Conservation (phyloP, 2,329 filamentous ascomycete genomes). For the Zalaria obscura region DNA sequence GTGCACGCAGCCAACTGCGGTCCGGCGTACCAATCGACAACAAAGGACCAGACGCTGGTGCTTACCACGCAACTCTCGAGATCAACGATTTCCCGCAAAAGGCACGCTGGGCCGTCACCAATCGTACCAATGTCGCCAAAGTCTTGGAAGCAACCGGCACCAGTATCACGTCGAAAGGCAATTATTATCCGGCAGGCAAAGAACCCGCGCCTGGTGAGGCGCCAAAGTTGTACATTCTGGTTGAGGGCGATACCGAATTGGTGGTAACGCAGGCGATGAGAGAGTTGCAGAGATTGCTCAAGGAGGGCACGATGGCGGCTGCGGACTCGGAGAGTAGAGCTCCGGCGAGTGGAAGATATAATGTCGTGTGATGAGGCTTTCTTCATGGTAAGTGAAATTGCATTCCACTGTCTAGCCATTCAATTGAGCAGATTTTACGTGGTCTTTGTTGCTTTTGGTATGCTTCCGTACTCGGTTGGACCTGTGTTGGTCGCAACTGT, state of each 20-base stretch:
- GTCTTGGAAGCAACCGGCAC: conserved; percentile 90
- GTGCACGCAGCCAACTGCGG: conserved; percentile 71
- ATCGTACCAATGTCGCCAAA: conserved; percentile 95
- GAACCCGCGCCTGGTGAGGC: conserved; percentile 60
- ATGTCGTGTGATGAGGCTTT: conserved; percentile 35
- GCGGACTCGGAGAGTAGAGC: conserved; percentile 74
- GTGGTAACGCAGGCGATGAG: conserved; percentile 81
- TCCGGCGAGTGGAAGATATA: conserved; percentile 71
- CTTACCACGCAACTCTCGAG: conserved; percentile 91
- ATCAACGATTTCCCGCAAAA: conserved; percentile 99
- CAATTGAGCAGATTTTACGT: too few relatives aligned
- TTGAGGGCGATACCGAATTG: conserved; percentile 92
- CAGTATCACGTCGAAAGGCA: conserved; percentile 95
- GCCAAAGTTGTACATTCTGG: conserved; percentile 94
- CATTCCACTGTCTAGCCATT: too few relatives aligned
- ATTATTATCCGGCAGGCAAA: conserved; percentile 72
- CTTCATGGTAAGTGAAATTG: too few relatives aligned
- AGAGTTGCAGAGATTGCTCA: conserved; percentile 75
- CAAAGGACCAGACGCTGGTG: conserved; percentile 91
- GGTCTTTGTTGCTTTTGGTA: too few relatives aligned
- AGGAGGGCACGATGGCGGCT: conserved; percentile 80
- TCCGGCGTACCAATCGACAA: conserved; percentile 94
- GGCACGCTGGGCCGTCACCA: conserved; percentile 95
- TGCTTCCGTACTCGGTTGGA: too few relatives aligned
- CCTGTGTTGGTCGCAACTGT: too few relatives aligned